Percentiles rank a stretch among this genome's conserved stretches.
Conservation (phyloP, 176 grass and related monocot species). For the Oryza meridionalis region DNA sequence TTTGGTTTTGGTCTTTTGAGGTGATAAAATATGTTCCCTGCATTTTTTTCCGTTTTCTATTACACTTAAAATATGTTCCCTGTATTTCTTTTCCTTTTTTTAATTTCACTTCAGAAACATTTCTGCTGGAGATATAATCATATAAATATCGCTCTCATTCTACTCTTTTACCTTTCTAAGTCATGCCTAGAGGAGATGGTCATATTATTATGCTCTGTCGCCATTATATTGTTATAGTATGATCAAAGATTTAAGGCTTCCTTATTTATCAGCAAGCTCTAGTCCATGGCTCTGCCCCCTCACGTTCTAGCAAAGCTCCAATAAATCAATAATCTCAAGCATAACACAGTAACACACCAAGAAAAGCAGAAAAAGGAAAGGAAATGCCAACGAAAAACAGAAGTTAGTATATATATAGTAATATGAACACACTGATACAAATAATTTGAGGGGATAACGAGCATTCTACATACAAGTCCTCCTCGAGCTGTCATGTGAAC, state of each 20-base stretch:
- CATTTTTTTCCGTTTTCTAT: neutral
- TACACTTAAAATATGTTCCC: neutral
- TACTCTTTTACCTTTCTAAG: no score
- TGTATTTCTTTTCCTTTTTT: neutral
- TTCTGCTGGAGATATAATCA: neutral
- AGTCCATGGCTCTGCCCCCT: neutral
- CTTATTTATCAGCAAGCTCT: no score
- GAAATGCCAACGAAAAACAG: neutral
- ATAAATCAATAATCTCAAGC: neutral
- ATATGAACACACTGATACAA: neutral
- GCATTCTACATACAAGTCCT: no score
- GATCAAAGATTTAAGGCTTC: no score
- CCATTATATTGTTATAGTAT: no score
- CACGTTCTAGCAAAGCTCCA: no score
- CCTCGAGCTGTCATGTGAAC: slow-evolving; percentile 37
- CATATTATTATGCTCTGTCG: no score
- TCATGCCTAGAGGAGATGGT: no score
- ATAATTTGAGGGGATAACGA: neutral
- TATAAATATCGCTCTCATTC: no score
- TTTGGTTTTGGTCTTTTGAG: neutral
- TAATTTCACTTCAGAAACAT: neutral
- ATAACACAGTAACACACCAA: neutral
- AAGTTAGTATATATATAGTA: neutral
- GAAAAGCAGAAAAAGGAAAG: neutral
- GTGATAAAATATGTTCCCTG: neutral